Evolutionary conservation across 2,329 filamentous ascomycete genomes (phyloP).

Genomic region (Emydomyces testavorans): DNA sequence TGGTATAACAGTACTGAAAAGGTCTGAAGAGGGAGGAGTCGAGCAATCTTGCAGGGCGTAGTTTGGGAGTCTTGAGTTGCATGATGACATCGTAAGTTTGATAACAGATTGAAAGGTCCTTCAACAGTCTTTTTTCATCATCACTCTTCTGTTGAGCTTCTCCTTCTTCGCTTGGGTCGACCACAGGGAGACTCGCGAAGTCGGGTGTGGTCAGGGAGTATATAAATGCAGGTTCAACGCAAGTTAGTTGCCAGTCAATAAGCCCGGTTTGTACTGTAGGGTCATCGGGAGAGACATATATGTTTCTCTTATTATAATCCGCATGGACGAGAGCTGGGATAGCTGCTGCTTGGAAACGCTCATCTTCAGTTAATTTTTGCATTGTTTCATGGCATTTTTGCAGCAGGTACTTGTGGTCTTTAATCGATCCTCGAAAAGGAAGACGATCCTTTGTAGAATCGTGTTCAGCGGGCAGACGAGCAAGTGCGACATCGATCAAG

Average conservation of each 20-base stretch:
- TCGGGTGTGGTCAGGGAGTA: conserved; percentile 23
- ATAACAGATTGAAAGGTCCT: conserved; percentile 23
- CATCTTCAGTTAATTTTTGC: conserved; percentile 18
- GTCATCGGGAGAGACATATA: conserved; percentile 25
- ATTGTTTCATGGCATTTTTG: conserved; percentile 19
- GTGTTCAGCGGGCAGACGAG: conserved; percentile 12
- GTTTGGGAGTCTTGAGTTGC: conserved; percentile 19
- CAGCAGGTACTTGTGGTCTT: conserved; percentile 14
- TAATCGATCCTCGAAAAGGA: conserved; percentile 14
- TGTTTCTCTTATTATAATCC: conserved; percentile 27
- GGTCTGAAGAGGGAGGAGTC: conserved; percentile 23
- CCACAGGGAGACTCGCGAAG: conserved; percentile 22
- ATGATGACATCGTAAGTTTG: conserved; percentile 25
- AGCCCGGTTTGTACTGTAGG: conserved; percentile 24
- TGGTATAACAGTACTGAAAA: conserved; percentile 25
- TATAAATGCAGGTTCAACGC: conserved; percentile 25
- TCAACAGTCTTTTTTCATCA: conserved; percentile 17
- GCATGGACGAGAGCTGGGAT: conserved; percentile 21
- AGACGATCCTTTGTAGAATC: conserved; percentile 1
- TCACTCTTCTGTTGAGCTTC: conserved; percentile 9
- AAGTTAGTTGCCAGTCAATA: conserved; percentile 28
- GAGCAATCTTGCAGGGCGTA: conserved; percentile 21
- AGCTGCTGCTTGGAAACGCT: conserved; percentile 18
- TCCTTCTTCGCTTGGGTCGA: conserved; percentile 14
- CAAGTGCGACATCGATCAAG: conserved; percentile 15